Evolutionary conservation across 1,284 basidiomycete genomes (phyloP), one percentile per base, ranked within the genome.

Genomic region (Boletellus sp.): DNA sequence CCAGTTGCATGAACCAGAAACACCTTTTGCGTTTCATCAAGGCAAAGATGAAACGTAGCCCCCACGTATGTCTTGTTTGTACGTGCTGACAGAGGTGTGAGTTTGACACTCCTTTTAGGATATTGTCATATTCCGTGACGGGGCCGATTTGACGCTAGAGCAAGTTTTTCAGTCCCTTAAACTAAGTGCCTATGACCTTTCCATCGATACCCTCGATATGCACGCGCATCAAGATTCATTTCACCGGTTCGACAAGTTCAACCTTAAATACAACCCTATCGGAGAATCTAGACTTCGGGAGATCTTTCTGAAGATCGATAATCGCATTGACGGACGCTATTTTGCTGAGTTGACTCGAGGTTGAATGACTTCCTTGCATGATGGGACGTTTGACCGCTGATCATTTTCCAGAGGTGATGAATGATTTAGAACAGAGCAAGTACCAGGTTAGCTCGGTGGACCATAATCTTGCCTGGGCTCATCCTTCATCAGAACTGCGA

Each of bases 1-100:
- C 94, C 11, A 97, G 95, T 50, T 90, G 91, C 69, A 98, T 99
- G 96, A 99, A 99, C 70, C 97, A 99, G 70, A 99, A 99, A 73
- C 97, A 99, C 73, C 74, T 99, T n/a, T 76, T 99, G 22, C 93
- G 97, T 6, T 99, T 99, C 74, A 99, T 99, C 78, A 99, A 99
- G 71, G 86, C 88, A 41, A 98, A 99, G 72, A 93, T 94, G 88
- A 93, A 92, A 71, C 82, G 83, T 24, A 83, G 76, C 62, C 84
- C 91, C 2, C 64, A 93, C 45, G 89, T 89, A 54, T 35, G 78
- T 47, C 33, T 43, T 18, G 12, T 36, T 43, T 28, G 37, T 22
- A 36, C n/a, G 19, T 32, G 7, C 30, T 44, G 11, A 1, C 30
- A 13, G 11, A n/a, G 18, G n/a, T 39, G 19, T 28, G 16, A 2